These are phyloP conservation scores for Diaporthe vexans DNA, from an alignment of 2,329 filamentous ascomycete genomes.

Conservation along the genomic window DNA sequence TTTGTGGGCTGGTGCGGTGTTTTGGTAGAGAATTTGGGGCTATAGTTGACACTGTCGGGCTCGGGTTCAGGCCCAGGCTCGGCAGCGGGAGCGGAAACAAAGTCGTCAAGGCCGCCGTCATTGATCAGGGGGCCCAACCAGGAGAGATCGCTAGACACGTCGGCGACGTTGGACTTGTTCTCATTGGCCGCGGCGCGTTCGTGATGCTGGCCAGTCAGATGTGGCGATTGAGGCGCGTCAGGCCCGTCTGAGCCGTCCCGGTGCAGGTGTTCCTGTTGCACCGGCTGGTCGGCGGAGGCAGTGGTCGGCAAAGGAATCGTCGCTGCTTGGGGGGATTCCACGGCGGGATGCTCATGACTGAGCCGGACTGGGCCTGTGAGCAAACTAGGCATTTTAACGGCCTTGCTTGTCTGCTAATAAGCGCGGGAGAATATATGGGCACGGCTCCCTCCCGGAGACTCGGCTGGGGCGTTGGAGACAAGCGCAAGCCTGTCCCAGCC, in stretches of 20 bases:
- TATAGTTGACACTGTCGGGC: constrained; percentile 34
- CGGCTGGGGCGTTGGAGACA: constrained; percentile 19
- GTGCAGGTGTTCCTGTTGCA: constrained; percentile 1
- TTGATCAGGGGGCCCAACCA: constrained; percentile 52
- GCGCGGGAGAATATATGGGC: not conserved
- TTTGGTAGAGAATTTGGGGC: constrained; percentile 40
- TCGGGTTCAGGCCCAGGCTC: not conserved
- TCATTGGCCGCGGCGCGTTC: constrained; percentile 35
- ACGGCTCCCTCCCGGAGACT: constrained; percentile 19
- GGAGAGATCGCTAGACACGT: constrained; percentile 57
- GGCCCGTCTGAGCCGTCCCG: constrained; percentile 13
- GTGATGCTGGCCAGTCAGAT: constrained; percentile 31
- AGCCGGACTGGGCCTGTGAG: constrained; percentile 23
- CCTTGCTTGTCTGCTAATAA: not conserved
- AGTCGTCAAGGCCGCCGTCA: constrained; percentile 34
- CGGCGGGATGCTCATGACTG: not conserved
- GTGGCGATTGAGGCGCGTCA: constrained; percentile 24
- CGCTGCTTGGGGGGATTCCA: not conserved
- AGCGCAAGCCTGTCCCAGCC: constrained; percentile 33
- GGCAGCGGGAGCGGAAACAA: constrained; percentile 24
- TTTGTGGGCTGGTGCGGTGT: constrained; percentile 42
- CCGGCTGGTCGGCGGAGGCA: constrained; percentile 9
- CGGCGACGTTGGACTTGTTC: constrained; percentile 55
- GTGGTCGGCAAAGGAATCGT: constrained; percentile 8
- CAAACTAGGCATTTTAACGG: constrained; percentile 20